phyloP scores from a whole-genome alignment of 1,139 yeast genomes.

The Candida sanyaensis region DNA sequence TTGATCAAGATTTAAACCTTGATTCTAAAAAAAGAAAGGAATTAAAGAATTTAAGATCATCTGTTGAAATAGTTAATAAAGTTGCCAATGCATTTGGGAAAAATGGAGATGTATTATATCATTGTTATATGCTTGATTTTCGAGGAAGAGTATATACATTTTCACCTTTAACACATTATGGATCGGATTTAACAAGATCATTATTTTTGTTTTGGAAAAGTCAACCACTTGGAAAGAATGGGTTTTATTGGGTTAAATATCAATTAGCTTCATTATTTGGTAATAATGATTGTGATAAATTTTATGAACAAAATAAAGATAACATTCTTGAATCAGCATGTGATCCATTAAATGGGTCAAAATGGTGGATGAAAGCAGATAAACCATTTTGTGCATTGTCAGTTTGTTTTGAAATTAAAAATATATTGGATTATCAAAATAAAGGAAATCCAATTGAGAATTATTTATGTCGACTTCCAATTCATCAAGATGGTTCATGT shows the following conservation, averaged over 20 bases:
- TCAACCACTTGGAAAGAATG: conserved; percentile 35
- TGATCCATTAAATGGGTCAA: conserved; percentile 23
- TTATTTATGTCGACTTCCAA: conserved; percentile 36
- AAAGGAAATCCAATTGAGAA: conserved; percentile 20
- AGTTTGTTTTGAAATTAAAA: conserved; percentile 34
- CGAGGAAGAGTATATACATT: conserved; percentile 46
- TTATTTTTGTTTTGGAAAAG: conserved; percentile 43
- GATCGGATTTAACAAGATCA: conserved; percentile 37
- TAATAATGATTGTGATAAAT: conserved; percentile 28
- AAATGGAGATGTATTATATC: conserved; percentile 40
- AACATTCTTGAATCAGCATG: conserved; percentile 29
- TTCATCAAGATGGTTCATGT: conserved; percentile 51
- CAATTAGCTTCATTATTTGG: conserved; percentile 43
- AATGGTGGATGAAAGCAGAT: conserved; percentile 44
- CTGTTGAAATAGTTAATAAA: conserved; percentile 21
- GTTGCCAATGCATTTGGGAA: conserved; percentile 29
- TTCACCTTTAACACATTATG: conserved; percentile 39
- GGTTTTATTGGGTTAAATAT: conserved; percentile 42
- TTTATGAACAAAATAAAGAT: conserved; percentile 25
- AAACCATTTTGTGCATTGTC: conserved; percentile 45
- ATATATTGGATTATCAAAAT: conserved; percentile 20
- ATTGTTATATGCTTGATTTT: conserved; percentile 44
- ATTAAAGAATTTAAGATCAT: conserved; percentile 21
- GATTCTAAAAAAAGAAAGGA: conserved; percentile 13
- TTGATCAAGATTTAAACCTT: conserved; percentile 2